Evolutionary conservation across 2,329 filamentous ascomycete species (phyloP).

Genomic region (Thelonectria rubi): DNA sequence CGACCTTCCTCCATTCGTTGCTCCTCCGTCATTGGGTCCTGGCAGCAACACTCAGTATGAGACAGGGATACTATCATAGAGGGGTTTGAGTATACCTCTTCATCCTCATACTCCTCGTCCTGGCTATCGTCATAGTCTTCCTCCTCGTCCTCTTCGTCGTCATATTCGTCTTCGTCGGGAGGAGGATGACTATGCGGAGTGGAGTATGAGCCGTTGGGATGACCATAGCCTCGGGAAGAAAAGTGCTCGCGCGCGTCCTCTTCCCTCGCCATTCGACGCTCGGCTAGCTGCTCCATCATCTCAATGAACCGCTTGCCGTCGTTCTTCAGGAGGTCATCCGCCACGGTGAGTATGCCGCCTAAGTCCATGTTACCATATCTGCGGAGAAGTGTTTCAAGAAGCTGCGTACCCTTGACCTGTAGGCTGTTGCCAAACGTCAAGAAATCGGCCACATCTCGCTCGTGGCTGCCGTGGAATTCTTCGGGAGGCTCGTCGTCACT

Average conservation of each 20-base stretch:
- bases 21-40: conserved; percentile 98
- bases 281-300: conserved; percentile 99
- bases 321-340: conserved; percentile 97
- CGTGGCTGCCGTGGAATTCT: conserved; percentile 71
- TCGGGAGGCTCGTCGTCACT: conserved; percentile 73
- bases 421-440: conserved; percentile 98
- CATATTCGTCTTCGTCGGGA: conserved; percentile 79
- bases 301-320: conserved; percentile 99
- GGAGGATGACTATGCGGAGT: conserved; percentile 76
- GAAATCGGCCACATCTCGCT: conserved; percentile 81
- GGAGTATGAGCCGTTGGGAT: conserved; percentile 68
- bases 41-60: conserved; percentile 57
- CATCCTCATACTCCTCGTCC: conserved; percentile 77
- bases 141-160: conserved; percentile 71
- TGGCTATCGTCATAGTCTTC: conserved; percentile 71
- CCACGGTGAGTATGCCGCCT: conserved; percentile 98
- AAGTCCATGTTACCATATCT: conserved; percentile 60
- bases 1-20: conserved; percentile 99
- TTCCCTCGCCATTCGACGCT: conserved; percentile 96
- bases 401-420: conserved; percentile 81
- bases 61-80: conserved; percentile 51
- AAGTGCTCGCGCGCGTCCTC: conserved; percentile 78
- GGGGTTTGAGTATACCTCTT: conserved; percentile 71
- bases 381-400: conserved; percentile 55
- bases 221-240: conserved; percentile 67